Conservation (phyloP, 345 rosid genomes). For the Lenwebbia sp. region DNA sequence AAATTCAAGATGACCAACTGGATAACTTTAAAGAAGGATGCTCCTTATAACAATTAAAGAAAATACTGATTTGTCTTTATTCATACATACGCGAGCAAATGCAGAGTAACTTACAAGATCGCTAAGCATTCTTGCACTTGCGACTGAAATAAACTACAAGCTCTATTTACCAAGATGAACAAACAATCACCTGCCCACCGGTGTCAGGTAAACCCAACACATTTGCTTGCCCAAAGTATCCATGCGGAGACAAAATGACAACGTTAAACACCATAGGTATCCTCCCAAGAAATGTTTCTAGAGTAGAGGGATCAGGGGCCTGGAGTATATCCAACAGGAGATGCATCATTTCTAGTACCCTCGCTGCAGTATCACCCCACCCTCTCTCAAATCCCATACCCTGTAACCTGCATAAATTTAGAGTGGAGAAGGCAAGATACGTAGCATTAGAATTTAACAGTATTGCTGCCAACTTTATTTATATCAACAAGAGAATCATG, state of each 20-base stretch:
- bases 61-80: neutral
- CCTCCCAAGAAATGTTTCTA: slow-evolving; percentile 93
- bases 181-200: slow-evolving; percentile 74
- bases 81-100: neutral
- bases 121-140: neutral
- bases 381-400: slow-evolving; percentile 99
- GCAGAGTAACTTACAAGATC: neutral
- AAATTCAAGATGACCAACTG: neutral
- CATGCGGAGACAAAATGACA: slow-evolving; percentile 92
- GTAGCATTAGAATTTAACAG: neutral
- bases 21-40: neutral
- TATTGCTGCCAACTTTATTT: neutral
- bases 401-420: slow-evolving; percentile 37
- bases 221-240: slow-evolving; percentile 99
- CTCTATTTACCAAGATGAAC: neutral
- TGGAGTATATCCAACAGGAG: slow-evolving; percentile 90
- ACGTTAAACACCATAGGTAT: slow-evolving; percentile 93
- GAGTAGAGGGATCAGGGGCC: slow-evolving; percentile 89
- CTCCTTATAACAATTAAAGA: neutral
- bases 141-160: neutral
- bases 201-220: slow-evolving; percentile 98
- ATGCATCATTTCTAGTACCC: slow-evolving; percentile 71
- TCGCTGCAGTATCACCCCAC: slow-evolving; percentile 89
- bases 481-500: neutral
- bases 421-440: neutral